Evolutionary conservation across 495 filamentous ascomycete genomes (phyloP).

Genomic region (Cladorrhinum samala): DNA sequence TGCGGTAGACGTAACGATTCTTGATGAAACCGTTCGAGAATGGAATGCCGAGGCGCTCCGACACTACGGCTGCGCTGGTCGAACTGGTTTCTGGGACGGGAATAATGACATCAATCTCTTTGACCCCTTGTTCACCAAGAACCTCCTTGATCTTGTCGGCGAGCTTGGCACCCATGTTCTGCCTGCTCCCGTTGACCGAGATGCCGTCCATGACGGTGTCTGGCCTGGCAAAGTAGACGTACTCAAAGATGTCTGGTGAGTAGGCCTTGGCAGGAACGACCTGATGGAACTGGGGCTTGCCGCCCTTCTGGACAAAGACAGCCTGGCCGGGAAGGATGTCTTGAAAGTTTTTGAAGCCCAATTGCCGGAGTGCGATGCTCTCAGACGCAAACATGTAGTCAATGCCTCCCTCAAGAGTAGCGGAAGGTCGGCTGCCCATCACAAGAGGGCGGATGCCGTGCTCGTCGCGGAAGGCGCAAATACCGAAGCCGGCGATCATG

Average conservation of each 20-base stretch:
- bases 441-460: slow-evolving; percentile 88
- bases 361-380: slow-evolving; percentile 81
- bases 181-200: slow-evolving; percentile 77
- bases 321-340: slow-evolving; percentile 91
- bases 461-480: slow-evolving; percentile 78
- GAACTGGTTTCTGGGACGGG: slow-evolving; percentile 47
- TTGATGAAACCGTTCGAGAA: slow-evolving; percentile 75
- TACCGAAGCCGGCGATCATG: slow-evolving; percentile 91
- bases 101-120: slow-evolving; percentile 73
- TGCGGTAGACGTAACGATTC: slow-evolving; percentile 94
- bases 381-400: slow-evolving; percentile 99
- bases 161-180: slow-evolving; percentile 87
- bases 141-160: slow-evolving; percentile 69
- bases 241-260: slow-evolving; percentile 93
- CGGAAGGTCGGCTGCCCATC: slow-evolving; percentile 66
- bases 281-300: slow-evolving; percentile 68
- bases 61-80: slow-evolving; percentile 74
- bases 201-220: slow-evolving; percentile 93
- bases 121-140: slow-evolving; percentile 67
- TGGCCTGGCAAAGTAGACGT: slow-evolving; percentile 77
- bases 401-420: slow-evolving; percentile 54
- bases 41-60: slow-evolving; percentile 69
- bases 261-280: slow-evolving; percentile 67
- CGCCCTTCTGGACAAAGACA: slow-evolving; percentile 85
- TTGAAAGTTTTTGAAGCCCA: slow-evolving; percentile 73